Percentiles rank a stretch among this genome's conserved stretches.
These are phyloP conservation scores for Termitomyces sp. DNA, from an alignment of 768 basidiomycete species.

Conservation along the genomic window DNA sequence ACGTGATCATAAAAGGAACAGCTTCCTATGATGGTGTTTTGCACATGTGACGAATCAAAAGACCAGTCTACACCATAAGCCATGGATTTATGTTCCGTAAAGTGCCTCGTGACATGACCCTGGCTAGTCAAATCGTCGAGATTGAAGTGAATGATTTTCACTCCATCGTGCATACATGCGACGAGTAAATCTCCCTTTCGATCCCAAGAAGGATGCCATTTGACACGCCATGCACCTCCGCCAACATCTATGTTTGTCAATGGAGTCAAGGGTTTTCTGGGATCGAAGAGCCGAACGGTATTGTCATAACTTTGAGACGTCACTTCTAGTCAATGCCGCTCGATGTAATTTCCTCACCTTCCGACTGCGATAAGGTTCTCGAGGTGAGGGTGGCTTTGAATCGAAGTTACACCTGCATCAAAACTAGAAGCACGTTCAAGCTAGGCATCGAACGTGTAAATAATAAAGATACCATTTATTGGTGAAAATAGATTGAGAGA, in stretches of 20 bases:
- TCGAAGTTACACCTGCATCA: slow-evolving; percentile 87
- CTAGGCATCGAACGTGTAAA: background rate
- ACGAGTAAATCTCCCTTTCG: slow-evolving; percentile 74
- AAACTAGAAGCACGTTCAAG: slow-evolving; percentile 47
- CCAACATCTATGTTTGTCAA: slow-evolving; percentile 63
- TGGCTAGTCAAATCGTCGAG: slow-evolving; percentile 26
- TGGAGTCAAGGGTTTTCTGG: slow-evolving; percentile 56
- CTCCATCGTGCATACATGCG: slow-evolving; percentile 98
- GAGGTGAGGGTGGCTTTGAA: slow-evolving; percentile 75
- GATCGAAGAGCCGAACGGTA: slow-evolving; percentile 77
- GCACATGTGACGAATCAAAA: slow-evolving; percentile 26
- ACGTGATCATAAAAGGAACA: slow-evolving; percentile 96
- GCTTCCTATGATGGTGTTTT: slow-evolving; percentile 62
- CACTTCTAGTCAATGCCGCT: background rate
- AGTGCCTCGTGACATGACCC: slow-evolving; percentile 36
- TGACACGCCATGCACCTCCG: slow-evolving; percentile 93
- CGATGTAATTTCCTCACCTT: slow-evolving; percentile 44
- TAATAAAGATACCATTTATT: slow-evolving; percentile 58
- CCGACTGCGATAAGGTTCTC: slow-evolving; percentile 88
- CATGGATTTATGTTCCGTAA: slow-evolving; percentile 74
- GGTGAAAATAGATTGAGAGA: slow-evolving; percentile 50
- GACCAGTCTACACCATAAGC: slow-evolving; percentile 96
- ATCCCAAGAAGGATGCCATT: slow-evolving; percentile 82
- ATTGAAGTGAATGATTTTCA: slow-evolving; percentile 69
- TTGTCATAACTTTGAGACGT: slow-evolving; percentile 66